Evolutionary conservation across 1,284 basidiomycete species (phyloP).

Genomic region (Anthracocystis setariae): DNA sequence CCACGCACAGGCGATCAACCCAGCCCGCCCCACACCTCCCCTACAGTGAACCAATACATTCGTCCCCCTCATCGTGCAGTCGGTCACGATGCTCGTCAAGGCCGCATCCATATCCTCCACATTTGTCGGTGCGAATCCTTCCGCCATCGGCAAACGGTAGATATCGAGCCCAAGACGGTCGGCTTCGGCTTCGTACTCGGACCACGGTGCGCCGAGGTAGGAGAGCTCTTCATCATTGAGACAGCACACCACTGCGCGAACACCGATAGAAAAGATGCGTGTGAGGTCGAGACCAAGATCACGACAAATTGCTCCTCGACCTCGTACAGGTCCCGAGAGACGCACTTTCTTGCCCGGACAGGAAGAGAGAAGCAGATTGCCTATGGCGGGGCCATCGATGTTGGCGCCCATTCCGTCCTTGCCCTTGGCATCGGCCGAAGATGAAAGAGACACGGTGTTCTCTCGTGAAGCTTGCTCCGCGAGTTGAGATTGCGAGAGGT

Average conservation of each 20-base stretch:
- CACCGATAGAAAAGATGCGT: conserved; percentile 80
- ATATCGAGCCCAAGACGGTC: conserved; percentile 78
- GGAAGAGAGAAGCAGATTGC: conserved; percentile 89
- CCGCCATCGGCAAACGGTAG: conserved; percentile 82
- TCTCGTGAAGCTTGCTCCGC: conserved; percentile 30
- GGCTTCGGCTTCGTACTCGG: conserved; percentile 77
- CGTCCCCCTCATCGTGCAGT: conserved; percentile 80
- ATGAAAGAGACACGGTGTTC: conserved; percentile 9
- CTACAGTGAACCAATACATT: conserved; percentile 89
- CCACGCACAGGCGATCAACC: conserved; percentile 92
- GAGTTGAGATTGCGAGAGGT: conserved; percentile 31
- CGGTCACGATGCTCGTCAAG: conserved; percentile 77
- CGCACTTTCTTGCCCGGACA: conserved; percentile 98
- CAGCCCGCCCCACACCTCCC: conserved; percentile 93
- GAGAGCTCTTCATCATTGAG: conserved; percentile 86
- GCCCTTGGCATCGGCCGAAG: conserved; percentile 16
- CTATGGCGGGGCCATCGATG: conserved; percentile 70
- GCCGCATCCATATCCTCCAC: conserved; percentile 83
- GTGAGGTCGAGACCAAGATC: conserved; percentile 81
- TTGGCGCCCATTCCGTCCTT: conserved; percentile 2
- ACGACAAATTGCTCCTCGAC: conserved; percentile 83
- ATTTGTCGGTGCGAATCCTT: conserved; percentile 85
- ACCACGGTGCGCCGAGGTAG: conserved; percentile 84
- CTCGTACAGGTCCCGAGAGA: conserved; percentile 80
- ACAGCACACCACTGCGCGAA: conserved; percentile 85